Evolutionary conservation across 192 early-diverging fungal genomes (phyloP), one percentile per base, ranked within the genome.

Genomic region (Mortierella claussenii): DNA sequence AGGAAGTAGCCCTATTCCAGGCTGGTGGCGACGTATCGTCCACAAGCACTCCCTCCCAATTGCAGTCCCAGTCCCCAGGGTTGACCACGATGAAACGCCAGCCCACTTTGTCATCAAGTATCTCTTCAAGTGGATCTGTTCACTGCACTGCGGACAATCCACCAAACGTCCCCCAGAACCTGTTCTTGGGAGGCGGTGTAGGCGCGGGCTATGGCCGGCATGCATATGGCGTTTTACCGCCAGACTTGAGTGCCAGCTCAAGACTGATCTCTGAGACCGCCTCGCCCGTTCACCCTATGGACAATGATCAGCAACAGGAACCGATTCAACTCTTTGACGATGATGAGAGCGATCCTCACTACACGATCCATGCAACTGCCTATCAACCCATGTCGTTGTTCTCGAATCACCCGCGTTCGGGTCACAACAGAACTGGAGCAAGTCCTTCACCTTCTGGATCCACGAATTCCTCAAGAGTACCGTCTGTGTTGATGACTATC

Each of bases 371-470:
- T n/a, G 21, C 28, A 4, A 12, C 55, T 7, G 21, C 11, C 10
- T 53, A 46, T 11, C 48, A 50, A 20, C 58, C 64, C 1, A 20
- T 17, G 24, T 65, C 71, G 2, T 46, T 76, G 11, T 76, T 66
- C 26, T 76, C 71, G 17, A 76, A 76, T 13, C 64, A 76, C 11
- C 57, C 58, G 9, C 69, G 55, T 11, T 73, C 71, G 2, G 37
- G 56, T 8, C 48, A 59, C 20, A 65, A 42, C 34, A 74, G 60
- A n/a, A n/a, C n/a, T n/a, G n/a, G n/a, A 8, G 53, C 34, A 0
- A 8, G 23, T 1, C 33, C 11, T 1, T 59, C 61, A 23, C 62
- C 62, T 24, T 11, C 63, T 12, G 63, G 63, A 10, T 76, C 71
- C 7, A 20, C 34, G 4, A 33, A 23, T 1, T 59, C 55, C 10